Conservation (phyloP, 208 protist species). For the Porcisia deanei region DNA sequence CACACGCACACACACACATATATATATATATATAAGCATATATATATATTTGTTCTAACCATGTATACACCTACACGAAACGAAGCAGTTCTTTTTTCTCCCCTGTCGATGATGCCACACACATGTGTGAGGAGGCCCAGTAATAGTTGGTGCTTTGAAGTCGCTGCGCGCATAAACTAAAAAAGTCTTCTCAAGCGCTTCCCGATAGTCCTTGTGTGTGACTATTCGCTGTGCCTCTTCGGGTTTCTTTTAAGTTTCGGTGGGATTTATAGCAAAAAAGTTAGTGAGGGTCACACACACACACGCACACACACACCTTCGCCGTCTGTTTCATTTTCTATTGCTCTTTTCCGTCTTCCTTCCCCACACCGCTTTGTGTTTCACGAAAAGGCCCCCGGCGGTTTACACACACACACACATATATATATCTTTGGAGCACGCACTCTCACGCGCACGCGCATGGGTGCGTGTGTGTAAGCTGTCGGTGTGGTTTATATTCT, state of each 20-base stretch:
- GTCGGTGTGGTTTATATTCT: neutral
- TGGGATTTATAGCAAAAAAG: no score
- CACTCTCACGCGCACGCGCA: neutral
- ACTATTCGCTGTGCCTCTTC: no score
- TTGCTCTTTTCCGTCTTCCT: neutral
- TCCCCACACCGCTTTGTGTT: neutral
- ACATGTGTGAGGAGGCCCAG: no score
- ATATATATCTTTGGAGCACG: neutral
- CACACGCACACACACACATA: neutral
- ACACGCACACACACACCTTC: neutral
- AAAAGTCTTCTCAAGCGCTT: no score
- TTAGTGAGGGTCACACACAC: neutral
- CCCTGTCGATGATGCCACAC: neutral
- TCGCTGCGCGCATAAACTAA: no score
- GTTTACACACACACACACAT: neutral
- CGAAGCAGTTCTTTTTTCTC: neutral
- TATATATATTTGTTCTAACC: neutral
- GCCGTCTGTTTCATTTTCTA: slow-evolving; percentile 9
- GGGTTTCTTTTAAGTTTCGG: no score
- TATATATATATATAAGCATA: neutral
- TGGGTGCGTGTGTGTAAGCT: neutral
- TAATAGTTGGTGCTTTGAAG: no score
- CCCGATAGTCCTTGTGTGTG: no score
- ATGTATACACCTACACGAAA: neutral
- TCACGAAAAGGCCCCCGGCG: neutral